A percentile compares a stretch with the other conserved stretches of the same genome.
phyloP scores from a whole-genome alignment of 1,284 basidiomycete genomes.

The Sporisorium exsertum region DNA sequence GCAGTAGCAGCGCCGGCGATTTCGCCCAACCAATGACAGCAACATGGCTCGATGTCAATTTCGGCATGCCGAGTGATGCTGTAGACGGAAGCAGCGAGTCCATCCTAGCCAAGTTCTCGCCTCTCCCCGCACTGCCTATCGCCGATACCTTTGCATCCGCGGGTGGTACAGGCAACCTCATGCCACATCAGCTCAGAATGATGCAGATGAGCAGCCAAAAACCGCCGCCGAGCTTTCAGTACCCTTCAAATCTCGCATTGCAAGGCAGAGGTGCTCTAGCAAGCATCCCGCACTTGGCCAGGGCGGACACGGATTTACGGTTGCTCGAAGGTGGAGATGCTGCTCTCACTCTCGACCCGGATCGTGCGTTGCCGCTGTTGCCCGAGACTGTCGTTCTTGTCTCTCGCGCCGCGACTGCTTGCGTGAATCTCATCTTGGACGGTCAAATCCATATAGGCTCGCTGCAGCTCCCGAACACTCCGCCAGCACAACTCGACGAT shows the following conservation, averaged over 20 bases:
- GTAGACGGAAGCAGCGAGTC: conserved; percentile 22
- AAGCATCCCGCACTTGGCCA: conserved; percentile 16
- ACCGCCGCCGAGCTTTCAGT: conserved; percentile 29
- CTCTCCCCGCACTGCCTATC: conserved; percentile 27
- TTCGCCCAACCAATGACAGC: conserved; percentile 13
- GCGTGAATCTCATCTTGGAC: conserved; percentile 27
- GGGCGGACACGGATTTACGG: conserved; percentile 18
- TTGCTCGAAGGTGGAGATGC: conserved; percentile 31
- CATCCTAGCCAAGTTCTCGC: conserved; percentile 24
- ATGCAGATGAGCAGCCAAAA: conserved; percentile 53
- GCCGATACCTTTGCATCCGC: conserved; percentile 37
- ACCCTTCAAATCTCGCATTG: conserved; percentile 25
- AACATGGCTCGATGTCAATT: conserved; percentile 26
- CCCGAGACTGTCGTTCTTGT: conserved; percentile 36
- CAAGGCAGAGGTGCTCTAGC: conserved; percentile 34
- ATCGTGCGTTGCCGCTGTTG: conserved; percentile 20
- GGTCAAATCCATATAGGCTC: conserved; percentile 31
- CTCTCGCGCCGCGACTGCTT: not conserved
- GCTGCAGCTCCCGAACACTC: conserved; percentile 1
- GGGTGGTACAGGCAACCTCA: conserved; percentile 24
- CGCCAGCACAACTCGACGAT: not conserved
- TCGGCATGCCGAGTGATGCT: conserved; percentile 1
- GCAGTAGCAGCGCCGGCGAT: not conserved
- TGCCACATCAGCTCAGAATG: conserved; percentile 52
- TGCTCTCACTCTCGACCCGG: conserved; percentile 9